A percentile compares a stretch with the other conserved stretches of the same genome.
These are phyloP conservation scores for Coccomyxa sp. DNA, from an alignment of 139 green algal genomes.

Conservation along the genomic window DNA sequence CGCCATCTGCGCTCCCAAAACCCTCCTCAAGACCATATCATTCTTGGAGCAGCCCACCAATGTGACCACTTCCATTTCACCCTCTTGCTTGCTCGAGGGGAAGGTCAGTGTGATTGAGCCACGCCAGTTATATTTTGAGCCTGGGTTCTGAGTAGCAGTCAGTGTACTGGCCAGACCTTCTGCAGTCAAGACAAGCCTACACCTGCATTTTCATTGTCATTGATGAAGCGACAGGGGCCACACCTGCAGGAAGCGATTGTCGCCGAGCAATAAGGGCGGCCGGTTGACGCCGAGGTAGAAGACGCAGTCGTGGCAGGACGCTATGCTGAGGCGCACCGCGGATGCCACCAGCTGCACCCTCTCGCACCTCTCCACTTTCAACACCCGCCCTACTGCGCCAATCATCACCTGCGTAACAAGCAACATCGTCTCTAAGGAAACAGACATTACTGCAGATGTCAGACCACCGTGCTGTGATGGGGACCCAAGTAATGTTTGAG, in stretches of 20 bases:
- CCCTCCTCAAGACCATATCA: not conserved
- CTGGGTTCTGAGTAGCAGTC: no score
- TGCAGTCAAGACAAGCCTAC: no score
- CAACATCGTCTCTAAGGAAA: constrained; percentile 4
- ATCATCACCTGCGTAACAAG: constrained; percentile 27
- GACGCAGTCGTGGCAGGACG: constrained; percentile 78
- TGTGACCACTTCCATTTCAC: not conserved
- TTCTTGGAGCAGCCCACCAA: not conserved
- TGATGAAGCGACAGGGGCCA: not conserved
- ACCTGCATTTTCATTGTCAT: no score
- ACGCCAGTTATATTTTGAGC: no score
- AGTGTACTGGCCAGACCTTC: no score
- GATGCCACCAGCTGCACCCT: constrained; percentile 62
- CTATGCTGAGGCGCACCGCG: constrained; percentile 43
- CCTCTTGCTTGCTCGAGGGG: not conserved
- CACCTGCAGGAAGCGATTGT: constrained; percentile 57
- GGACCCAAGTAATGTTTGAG: no score
- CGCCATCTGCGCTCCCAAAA: constrained; percentile 53
- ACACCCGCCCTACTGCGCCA: constrained; percentile 56
- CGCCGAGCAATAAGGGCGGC: constrained; percentile 57
- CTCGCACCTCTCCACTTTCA: constrained; percentile 78
- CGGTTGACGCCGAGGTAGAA: constrained; percentile 72
- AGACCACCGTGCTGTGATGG: no score
- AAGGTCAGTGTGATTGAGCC: not conserved
- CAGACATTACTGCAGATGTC: no score